Conservation (phyloP, 179 eudicot genomes). For the Spinacia oleracea region DNA sequence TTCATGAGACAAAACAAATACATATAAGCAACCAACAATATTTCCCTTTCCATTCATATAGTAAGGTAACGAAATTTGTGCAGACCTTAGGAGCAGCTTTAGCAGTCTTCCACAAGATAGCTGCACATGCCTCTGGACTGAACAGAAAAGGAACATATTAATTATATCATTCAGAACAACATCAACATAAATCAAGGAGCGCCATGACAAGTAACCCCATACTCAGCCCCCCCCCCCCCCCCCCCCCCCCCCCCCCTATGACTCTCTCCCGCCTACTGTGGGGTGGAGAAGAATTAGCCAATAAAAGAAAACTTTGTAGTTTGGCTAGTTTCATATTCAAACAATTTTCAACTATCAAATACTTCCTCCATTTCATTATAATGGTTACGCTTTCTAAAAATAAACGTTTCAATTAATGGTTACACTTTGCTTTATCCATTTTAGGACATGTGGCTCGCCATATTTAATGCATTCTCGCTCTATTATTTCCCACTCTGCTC, state of each 20-base stretch:
- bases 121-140: conserved; percentile 99
- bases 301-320: not conserved
- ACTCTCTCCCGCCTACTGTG: not conserved
- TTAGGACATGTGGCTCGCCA: too few species aligned
- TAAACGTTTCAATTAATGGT: too few species aligned
- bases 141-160: conserved; percentile 19
- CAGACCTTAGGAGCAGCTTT: conserved; percentile 84
- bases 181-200: conserved; percentile 1
- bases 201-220: not conserved
- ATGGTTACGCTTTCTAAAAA: too few species aligned
- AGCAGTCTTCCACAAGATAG: conserved; percentile 90
- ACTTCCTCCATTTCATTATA: too few species aligned
- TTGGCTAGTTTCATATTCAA: not conserved
- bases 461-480: too few species aligned
- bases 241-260: too few species aligned
- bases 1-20: conserved; percentile 34
- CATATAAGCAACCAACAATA: not conserved
- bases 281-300: not conserved
- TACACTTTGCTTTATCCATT: too few species aligned
- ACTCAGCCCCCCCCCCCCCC: not conserved
- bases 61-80: conserved; percentile 9
- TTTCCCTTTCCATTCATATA: conserved; percentile 4
- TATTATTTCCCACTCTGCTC: too few species aligned
- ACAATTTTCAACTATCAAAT: not conserved
- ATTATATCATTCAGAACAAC: not conserved